These are phyloP conservation scores for Mucor indicus DNA, from an alignment of 371 early-diverging fungal genomes.

Conservation along the genomic window DNA sequence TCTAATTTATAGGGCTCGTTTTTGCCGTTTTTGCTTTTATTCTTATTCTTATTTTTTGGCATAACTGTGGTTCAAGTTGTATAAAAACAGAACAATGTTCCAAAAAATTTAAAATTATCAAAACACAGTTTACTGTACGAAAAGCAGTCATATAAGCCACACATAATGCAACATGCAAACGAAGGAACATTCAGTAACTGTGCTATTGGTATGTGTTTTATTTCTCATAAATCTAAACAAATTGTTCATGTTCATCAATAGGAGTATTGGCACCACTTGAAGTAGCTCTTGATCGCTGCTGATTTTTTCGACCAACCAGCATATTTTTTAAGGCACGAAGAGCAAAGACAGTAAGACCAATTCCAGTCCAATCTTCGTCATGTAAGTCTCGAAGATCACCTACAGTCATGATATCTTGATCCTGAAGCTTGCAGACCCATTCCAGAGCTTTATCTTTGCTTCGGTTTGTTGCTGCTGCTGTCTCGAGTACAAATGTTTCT, in stretches of 20 bases:
- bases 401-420: constrained; percentile 81
- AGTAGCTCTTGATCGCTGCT: constrained; percentile 18
- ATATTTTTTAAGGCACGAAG: constrained; percentile 80
- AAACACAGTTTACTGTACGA: background rate
- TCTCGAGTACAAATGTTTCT: constrained; percentile 70
- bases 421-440: constrained; percentile 69
- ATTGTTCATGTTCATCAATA: constrained; percentile 26
- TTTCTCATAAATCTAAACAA: constrained; percentile 2
- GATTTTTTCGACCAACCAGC: constrained; percentile 49
- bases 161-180: background rate
- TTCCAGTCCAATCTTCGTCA: constrained; percentile 77
- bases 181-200: background rate
- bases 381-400: constrained; percentile 76
- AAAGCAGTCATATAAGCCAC: constrained; percentile 9
- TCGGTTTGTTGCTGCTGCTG: constrained; percentile 65
- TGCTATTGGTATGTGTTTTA: background rate
- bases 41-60: constrained; percentile 1
- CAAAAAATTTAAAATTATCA: background rate
- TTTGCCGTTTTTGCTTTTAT: constrained; percentile 3
- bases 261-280: constrained; percentile 29
- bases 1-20: background rate
- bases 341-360: constrained; percentile 87
- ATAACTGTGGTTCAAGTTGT: background rate
- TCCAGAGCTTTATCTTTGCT: constrained; percentile 70
- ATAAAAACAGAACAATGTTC: background rate